Evolutionary conservation across 2,329 filamentous ascomycete genomes (phyloP).

Genomic region (Mycocentrospora acerina): DNA sequence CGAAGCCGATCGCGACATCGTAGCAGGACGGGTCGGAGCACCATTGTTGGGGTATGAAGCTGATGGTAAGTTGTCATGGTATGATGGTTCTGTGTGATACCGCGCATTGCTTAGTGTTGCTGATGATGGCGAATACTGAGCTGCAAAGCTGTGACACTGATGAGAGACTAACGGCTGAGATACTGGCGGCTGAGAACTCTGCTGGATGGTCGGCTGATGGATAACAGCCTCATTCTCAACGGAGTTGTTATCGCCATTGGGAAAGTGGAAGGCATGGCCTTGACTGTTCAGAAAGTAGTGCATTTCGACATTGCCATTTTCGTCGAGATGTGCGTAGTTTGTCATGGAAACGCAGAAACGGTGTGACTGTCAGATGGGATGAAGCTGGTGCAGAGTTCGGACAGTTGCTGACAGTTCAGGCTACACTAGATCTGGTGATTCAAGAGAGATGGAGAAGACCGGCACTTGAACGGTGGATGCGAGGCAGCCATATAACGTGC

Average conservation of each 20-base stretch:
- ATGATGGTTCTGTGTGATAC: too few species aligned
- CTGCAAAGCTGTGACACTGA: too few species aligned
- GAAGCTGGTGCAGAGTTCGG: background rate
- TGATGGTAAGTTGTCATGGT: too few species aligned
- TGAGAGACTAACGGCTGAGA: too few species aligned
- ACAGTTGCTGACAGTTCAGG: background rate
- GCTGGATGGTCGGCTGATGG: too few species aligned
- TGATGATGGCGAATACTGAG: too few species aligned
- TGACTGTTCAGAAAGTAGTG: background rate
- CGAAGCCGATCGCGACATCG: background rate
- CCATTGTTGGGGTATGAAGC: too few species aligned
- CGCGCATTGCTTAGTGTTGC: too few species aligned
- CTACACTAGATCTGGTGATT: background rate
- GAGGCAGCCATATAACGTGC: conserved; percentile 8
- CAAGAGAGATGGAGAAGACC: background rate
- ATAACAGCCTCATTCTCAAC: too few species aligned
- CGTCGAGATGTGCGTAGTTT: background rate
- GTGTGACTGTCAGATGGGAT: background rate
- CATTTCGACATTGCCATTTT: background rate
- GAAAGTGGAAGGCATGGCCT: too few species aligned
- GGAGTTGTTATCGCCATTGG: too few species aligned
- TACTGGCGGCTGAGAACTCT: too few species aligned
- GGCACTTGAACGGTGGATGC: background rate
- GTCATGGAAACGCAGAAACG: background rate
- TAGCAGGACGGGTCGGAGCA: background rate